Evolutionary conservation across 306 rosid genomes (phyloP).

Genomic region (Lotus japonicus): DNA sequence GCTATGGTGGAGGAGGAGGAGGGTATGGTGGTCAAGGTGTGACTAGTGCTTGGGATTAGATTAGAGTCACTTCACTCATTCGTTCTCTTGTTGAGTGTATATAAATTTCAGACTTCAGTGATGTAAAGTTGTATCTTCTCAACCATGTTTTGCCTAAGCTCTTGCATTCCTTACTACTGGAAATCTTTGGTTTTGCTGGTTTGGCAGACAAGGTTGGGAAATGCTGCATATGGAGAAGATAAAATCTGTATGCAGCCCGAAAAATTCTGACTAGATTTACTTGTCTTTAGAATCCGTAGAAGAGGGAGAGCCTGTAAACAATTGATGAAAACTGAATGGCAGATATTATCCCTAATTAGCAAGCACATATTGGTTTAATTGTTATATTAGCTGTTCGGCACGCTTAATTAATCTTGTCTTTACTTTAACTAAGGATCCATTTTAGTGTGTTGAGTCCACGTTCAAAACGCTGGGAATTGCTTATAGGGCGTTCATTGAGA

Average conservation of each 20-base stretch:
- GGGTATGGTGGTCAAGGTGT: constrained; percentile 48
- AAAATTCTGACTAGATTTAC: constrained; percentile 15
- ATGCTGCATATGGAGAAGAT: constrained; percentile 21
- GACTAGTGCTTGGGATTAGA: constrained; percentile 82
- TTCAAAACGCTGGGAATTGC: no score
- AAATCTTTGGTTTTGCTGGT: constrained; percentile 22
- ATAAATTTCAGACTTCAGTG: constrained; percentile 34
- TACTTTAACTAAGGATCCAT: not conserved
- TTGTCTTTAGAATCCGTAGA: not conserved
- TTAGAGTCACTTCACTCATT: constrained; percentile 23
- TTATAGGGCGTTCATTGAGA: no score
- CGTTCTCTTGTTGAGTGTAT: constrained; percentile 33
- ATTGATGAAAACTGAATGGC: constrained; percentile 3
- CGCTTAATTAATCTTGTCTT: not conserved
- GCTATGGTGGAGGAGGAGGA: constrained; percentile 49
- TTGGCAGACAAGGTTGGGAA: constrained; percentile 23
- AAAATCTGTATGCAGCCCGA: constrained; percentile 11
- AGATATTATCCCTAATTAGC: constrained; percentile 5
- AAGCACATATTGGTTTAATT: constrained; percentile 23
- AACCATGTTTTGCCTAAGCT: constrained; percentile 23
- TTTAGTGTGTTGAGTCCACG: no score
- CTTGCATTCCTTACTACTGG: constrained; percentile 15
- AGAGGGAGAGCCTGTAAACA: constrained; percentile 18
- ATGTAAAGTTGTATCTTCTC: constrained; percentile 20
- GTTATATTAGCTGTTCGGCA: not conserved